phyloP scores from a whole-genome alignment of 83 land plant genomes.

The Thuja plicata region DNA sequence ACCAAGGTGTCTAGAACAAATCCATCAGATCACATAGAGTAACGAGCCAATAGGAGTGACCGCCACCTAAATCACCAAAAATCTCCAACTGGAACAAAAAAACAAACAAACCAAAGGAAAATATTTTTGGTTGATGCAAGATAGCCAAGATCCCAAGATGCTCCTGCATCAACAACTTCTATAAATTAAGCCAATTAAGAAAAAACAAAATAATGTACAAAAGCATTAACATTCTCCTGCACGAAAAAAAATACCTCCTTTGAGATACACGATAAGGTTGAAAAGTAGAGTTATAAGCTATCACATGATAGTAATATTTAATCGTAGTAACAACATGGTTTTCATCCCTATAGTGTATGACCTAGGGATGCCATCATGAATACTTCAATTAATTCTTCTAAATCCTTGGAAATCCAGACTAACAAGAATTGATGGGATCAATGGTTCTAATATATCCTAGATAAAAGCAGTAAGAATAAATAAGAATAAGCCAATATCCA shows the following conservation, averaged over 20 bases:
- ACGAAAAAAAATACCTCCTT: not conserved
- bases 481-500: not conserved
- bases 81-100: too few relatives aligned
- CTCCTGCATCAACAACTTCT: too few relatives aligned
- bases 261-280: not conserved
- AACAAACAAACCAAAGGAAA: too few relatives aligned
- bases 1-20: too few relatives aligned
- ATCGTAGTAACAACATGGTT: not conserved
- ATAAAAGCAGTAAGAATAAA: not conserved
- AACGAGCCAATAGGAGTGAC: too few relatives aligned
- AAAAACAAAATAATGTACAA: not conserved
- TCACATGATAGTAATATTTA: not conserved
- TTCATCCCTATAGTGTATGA: not conserved
- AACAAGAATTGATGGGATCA: not conserved
- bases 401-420: not conserved
- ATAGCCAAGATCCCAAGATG: too few relatives aligned
- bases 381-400: not conserved
- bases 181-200: not conserved
- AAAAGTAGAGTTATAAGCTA: not conserved
- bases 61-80: too few relatives aligned
- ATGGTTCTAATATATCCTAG: not conserved
- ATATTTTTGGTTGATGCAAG: too few relatives aligned
- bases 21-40: too few relatives aligned
- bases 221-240: not conserved
- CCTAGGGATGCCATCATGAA: not conserved